Base-by-base conservation (phyloP, 2,329 filamentous ascomycete species). In the Ceratocystis ficicola region DNA sequence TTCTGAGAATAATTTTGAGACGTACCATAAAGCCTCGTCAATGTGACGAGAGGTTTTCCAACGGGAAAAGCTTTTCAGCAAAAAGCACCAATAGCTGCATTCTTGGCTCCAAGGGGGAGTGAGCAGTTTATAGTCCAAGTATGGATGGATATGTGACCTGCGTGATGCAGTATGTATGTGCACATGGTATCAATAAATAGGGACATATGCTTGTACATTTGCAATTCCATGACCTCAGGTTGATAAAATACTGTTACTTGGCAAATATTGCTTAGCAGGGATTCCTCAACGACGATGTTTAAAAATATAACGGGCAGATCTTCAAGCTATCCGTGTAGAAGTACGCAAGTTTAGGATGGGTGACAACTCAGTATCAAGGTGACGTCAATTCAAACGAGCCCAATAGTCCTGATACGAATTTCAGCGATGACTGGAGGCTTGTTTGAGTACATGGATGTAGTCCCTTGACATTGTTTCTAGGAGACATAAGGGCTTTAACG, bases 251-350 rank as follows among this genome's bases (percentile, higher is more conserved):
- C 48, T 52, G 48, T 12, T 52, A 52, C 48, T 25, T 25, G 20
- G 8, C 20, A 8, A 52, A 52, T 59, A 59, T 30, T 59, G 28
- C 25, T 4, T 59, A 30, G 52, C 52, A n/a, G 52, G 52, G 52
- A 59, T 59, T 59, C 1, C 1, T 17, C n/a, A 17, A 30, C 52
- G 15, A 28, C 7, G 52, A 22, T 59, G 28, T 30, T 20, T 28
- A 2, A 30, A 36, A 59, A 59, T n/a, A 59, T 25, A 63, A 63
- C 15, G 61, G 61, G 44, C 61, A 63, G 61, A 63, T 63, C 61
- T 63, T 63, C 25, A 63, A 63, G 61, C 30, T 48, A 63, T 46
- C 44, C 36, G 46, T 63, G 41, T 63, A 63, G 32, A 63, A 17
- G 25, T 25, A 59, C 52, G 30, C 25, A 30, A 10, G 25, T 5